These are phyloP conservation scores for Penicillium corylophilum DNA, from an alignment of 2,329 filamentous ascomycete species.

Conservation along the genomic window DNA sequence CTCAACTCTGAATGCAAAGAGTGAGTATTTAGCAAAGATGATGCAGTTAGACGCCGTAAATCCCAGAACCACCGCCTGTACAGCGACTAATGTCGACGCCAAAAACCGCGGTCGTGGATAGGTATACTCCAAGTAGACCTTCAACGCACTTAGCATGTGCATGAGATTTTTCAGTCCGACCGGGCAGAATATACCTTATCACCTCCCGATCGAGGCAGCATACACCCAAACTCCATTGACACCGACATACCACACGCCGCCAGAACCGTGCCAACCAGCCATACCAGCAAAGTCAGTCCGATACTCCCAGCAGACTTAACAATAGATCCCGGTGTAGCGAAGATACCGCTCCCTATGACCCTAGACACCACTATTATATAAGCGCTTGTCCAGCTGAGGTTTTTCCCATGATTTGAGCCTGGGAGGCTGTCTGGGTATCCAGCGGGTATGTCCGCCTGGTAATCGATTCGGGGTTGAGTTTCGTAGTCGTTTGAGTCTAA, in stretches of 20 bases:
- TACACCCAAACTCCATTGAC: constrained; percentile 66
- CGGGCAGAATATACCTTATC: constrained; percentile 56
- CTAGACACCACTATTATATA: constrained; percentile 68
- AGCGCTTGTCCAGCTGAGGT: constrained; percentile 61
- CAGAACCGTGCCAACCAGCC: constrained; percentile 62
- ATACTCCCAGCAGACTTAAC: constrained; percentile 65
- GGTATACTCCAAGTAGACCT: constrained; percentile 70
- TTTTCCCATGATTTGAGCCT: constrained; percentile 57
- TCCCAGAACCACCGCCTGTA: constrained; percentile 63
- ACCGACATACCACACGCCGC: constrained; percentile 62
- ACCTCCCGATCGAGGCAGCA: constrained; percentile 68
- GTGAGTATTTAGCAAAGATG: constrained; percentile 64
- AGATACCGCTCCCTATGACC: constrained; percentile 70
- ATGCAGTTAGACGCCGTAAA: constrained; percentile 71
- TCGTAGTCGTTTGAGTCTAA: constrained; percentile 3
- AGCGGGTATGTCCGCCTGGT: constrained; percentile 1
- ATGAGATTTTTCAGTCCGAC: constrained; percentile 46
- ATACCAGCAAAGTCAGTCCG: constrained; percentile 61
- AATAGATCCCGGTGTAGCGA: constrained; percentile 68
- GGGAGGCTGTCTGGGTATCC: constrained; percentile 44
- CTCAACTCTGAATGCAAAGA: constrained; percentile 58
- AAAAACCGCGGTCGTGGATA: constrained; percentile 64
- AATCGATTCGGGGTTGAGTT: background rate
- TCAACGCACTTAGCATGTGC: constrained; percentile 48
- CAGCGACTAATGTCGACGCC: constrained; percentile 62